Base-by-base conservation (phyloP, 2,329 filamentous ascomycete species). In the Sarocladium oryzae region DNA sequence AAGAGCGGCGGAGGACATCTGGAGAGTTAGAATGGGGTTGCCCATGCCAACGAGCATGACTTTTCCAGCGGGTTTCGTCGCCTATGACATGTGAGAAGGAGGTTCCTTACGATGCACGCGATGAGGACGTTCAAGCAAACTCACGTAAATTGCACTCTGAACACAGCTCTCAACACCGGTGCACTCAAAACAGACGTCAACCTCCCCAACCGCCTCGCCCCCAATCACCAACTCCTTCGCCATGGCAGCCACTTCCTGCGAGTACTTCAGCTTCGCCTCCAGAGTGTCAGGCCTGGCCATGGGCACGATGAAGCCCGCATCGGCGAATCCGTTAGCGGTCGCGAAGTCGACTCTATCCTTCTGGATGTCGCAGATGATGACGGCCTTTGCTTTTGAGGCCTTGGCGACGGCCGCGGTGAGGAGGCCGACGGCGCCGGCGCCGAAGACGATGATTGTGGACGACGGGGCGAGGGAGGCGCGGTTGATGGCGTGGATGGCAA, bases 31-130 rank as follows among this genome's bases (percentile, higher is more conserved):
- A 45, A 86, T 74, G 1, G 85, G 85, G 9, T 75, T 83, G 49
- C 85, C 85, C 84, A 89, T 87, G 52, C 85, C 85, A 43, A 89
- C 82, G 18, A 88, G 73, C 66, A 88, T 73, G 52, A 88, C 73
- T 57, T 79, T 84, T 51, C 86, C 86, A 36, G 86, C 86, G 0
- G 85, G 79, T 55, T 76, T 76, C 13, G 84, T 82, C 2, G 76
- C 6, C 55, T 55, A 51, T n/a, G 52, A 49, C 13, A 20, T 8
- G 13, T 4, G 7, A 20, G 4, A 16, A 18, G 8, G 6, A 40
- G 7, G n/a, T 7, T 33, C n/a, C n/a, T n/a, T n/a, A n/a, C n/a
- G n/a, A n/a, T n/a, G n/a, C n/a, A n/a, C n/a, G n/a, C n/a, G n/a
- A n/a, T n/a, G n/a, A n/a, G n/a, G n/a, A n/a, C n/a, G n/a, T n/a